Conservation (phyloP, 768 basidiomycete species). For the Phaeotremella fagi region DNA sequence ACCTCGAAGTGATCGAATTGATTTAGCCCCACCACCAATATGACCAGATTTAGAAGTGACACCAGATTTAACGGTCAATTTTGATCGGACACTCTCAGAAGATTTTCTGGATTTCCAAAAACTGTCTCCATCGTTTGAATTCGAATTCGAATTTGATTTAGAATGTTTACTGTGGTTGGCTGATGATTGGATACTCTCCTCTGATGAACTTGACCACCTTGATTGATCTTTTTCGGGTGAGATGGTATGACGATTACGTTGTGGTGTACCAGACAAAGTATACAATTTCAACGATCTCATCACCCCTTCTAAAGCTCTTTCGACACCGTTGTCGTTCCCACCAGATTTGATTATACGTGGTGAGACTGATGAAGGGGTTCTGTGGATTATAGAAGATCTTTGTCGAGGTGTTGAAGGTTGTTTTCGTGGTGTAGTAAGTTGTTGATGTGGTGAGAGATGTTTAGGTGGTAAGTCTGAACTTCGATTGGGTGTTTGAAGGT, state of each 20-base stretch:
- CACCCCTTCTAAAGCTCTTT: conserved; percentile 28
- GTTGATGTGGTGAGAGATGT: neutral
- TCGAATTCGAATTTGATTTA: too few relatives aligned
- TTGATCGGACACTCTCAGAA: conserved; percentile 15
- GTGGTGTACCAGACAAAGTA: conserved; percentile 13
- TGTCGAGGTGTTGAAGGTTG: conserved; percentile 12
- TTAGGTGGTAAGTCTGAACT: neutral
- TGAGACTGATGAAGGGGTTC: conserved; percentile 12
- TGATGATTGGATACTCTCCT: conserved; percentile 4
- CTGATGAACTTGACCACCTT: conserved; percentile 35
- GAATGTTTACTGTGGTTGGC: too few relatives aligned
- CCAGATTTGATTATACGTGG: conserved; percentile 16
- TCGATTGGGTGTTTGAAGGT: neutral
- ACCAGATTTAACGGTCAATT: conserved; percentile 9
- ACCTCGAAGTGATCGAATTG: conserved; percentile 1
- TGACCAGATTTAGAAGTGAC: conserved; percentile 9
- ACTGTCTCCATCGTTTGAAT: conserved; percentile 1
- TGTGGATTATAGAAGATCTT: conserved; percentile 14
- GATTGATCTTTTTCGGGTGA: conserved; percentile 9
- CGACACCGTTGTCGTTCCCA: conserved; percentile 19
- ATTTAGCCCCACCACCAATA: conserved; percentile 3
- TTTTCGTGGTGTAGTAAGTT: neutral
- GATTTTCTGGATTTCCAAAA: conserved; percentile 22
- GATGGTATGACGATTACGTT: neutral
- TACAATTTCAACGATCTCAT: conserved; percentile 25